phyloP scores from a whole-genome alignment of 2,329 filamentous ascomycete species.

The Fonsecaea pedrosoi region DNA sequence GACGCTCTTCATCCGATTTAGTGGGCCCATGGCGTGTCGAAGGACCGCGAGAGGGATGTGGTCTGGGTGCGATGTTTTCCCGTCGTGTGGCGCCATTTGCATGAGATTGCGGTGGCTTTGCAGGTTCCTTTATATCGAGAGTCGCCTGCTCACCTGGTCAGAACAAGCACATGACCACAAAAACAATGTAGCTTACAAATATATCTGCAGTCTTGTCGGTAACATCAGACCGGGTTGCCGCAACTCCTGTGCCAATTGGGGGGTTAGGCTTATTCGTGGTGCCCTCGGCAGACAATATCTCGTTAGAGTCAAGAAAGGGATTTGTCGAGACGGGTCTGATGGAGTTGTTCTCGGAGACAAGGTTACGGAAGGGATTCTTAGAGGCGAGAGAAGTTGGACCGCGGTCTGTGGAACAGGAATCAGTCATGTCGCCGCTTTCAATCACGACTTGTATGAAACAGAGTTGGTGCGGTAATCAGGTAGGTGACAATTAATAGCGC shows the following conservation, averaged over 20 bases:
- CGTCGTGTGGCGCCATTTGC: slow-evolving; percentile 39
- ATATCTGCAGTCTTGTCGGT: slow-evolving; percentile 28
- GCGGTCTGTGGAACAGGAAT: slow-evolving; percentile 31
- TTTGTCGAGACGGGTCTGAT: slow-evolving; percentile 61
- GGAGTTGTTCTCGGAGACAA: slow-evolving; percentile 45
- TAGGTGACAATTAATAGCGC: slow-evolving; percentile 1
- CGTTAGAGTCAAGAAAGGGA: slow-evolving; percentile 64
- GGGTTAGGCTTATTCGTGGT: slow-evolving; percentile 18
- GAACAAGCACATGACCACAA: neutral
- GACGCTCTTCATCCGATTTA: slow-evolving; percentile 44
- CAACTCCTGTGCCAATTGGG: slow-evolving; percentile 7
- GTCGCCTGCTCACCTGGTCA: slow-evolving; percentile 20
- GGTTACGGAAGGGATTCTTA: slow-evolving; percentile 60
- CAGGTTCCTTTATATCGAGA: slow-evolving; percentile 30
- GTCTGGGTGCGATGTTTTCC: slow-evolving; percentile 45
- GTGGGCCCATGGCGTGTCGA: slow-evolving; percentile 43
- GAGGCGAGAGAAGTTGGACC: slow-evolving; percentile 45
- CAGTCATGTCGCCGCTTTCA: slow-evolving; percentile 19
- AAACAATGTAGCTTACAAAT: slow-evolving; percentile 30
- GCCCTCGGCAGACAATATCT: slow-evolving; percentile 37
- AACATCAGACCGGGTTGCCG: slow-evolving; percentile 9
- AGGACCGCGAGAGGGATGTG: slow-evolving; percentile 35
- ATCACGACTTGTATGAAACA: neutral
- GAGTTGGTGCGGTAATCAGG: neutral
- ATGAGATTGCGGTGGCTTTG: slow-evolving; percentile 39